Percentiles rank a stretch among this genome's conserved stretches.
These are phyloP conservation scores for Pilasporangium apinafurcum DNA, from an alignment of 352 stramenopile genomes.

Conservation along the genomic window DNA sequence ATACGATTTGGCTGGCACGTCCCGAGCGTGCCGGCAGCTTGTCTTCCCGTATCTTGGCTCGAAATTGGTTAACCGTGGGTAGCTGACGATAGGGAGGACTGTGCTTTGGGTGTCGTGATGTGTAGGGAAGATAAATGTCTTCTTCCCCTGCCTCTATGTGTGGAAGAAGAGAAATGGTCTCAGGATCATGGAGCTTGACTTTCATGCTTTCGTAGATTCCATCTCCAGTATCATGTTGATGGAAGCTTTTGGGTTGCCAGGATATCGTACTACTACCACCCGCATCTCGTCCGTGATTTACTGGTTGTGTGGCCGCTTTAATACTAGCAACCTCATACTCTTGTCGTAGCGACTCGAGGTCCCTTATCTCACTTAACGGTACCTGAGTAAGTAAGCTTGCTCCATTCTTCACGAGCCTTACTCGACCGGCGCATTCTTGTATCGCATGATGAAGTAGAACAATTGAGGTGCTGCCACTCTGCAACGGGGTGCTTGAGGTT, in stretches of 20 bases:
- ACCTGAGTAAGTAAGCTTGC: constrained; percentile 33
- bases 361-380: constrained; percentile 15
- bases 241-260: background rate
- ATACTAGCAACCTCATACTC: constrained; percentile 18
- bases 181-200: background rate
- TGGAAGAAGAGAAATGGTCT: background rate
- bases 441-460: constrained; percentile 44
- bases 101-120: constrained; percentile 39
- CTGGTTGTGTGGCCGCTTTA: no score
- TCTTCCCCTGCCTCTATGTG: background rate
- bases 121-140: constrained; percentile 59
- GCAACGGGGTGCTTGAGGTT: constrained; percentile 1
- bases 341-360: constrained; percentile 26
- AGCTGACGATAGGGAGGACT: constrained; percentile 31
- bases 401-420: constrained; percentile 44
- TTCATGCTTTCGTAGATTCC: background rate
- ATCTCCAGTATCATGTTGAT: background rate
- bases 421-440: constrained; percentile 33
- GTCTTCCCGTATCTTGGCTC: constrained; percentile 30
- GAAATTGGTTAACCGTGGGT: constrained; percentile 41
- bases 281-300: no score
- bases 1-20: no score
- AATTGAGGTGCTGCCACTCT: constrained; percentile 29
- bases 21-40: constrained; percentile 15
- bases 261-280: no score